Evolutionary conservation across 1,139 yeast genomes (phyloP).

Genomic region (Geotrichum australiense): DNA sequence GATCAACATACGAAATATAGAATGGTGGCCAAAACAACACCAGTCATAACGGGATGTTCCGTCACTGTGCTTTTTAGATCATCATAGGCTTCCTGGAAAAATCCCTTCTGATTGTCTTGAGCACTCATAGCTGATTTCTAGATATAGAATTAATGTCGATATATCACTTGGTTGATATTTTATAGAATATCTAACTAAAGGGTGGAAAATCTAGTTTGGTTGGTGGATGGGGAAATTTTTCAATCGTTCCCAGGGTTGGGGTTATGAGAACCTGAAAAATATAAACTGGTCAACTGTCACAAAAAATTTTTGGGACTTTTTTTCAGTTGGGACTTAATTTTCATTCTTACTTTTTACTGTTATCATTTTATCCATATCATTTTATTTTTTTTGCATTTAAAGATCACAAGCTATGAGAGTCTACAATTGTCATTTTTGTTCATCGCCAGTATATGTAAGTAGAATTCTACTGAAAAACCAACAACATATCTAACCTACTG

Average conservation of each 20-base stretch:
- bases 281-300: no score
- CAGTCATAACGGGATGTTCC: conserved; percentile 70
- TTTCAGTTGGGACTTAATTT: no score
- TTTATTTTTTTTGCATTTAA: no score
- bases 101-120: conserved; percentile 9
- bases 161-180: not conserved
- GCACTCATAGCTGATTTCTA: not conserved
- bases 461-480: not conserved
- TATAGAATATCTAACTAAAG: not conserved
- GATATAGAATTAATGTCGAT: not conserved
- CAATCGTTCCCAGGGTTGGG: no score
- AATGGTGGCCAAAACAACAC: conserved; percentile 60
- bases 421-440: conserved; percentile 92
- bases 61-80: conserved; percentile 17
- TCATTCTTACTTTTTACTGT: no score
- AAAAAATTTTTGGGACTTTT: no score
- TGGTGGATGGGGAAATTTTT: not conserved
- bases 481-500: not conserved
- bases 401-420: no score
- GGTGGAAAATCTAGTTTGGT: not conserved
- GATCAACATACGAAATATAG: conserved; percentile 18
- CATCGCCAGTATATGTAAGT: conserved; percentile 73
- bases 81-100: conserved; percentile 17
- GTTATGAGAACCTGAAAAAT: no score
- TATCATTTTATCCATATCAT: not conserved